Conservation (phyloP, 2,329 filamentous ascomycete species). For the Fusarium coicis region DNA sequence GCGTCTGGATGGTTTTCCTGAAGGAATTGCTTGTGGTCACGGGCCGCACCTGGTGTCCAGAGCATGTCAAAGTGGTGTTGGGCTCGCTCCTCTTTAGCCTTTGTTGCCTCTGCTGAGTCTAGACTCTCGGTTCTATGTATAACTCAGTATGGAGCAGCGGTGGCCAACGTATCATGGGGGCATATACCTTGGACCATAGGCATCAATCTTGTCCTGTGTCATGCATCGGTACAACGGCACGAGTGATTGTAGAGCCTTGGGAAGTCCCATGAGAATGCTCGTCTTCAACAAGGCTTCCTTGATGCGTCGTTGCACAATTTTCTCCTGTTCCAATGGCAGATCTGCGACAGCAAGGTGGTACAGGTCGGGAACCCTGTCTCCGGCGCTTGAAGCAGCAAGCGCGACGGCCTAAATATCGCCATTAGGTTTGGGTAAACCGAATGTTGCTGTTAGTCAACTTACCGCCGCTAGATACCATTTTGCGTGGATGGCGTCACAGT, state of each 20-base stretch:
- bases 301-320: not conserved
- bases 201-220: too few relatives aligned
- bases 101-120: rapidly evolving
- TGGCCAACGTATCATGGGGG: rapidly evolving
- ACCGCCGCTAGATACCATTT: too few relatives aligned
- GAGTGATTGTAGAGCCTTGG: not conserved
- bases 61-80: not conserved
- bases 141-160: not conserved
- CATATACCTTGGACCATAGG: not conserved
- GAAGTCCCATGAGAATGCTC: rapidly evolving
- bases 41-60: not conserved
- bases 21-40: not conserved
- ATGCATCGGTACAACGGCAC: too few relatives aligned
- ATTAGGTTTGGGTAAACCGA: too few relatives aligned
- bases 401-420: too few relatives aligned
- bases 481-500: too few relatives aligned
- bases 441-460: too few relatives aligned
- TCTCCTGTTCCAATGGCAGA: not conserved
- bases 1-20: rapidly evolving
- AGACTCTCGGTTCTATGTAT: not conserved
- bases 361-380: too few relatives aligned
- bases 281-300: not conserved
- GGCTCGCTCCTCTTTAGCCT: not conserved
- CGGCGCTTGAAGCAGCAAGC: too few relatives aligned
- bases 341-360: too few relatives aligned